A percentile compares a stretch with the other conserved stretches of the same genome.
phyloP scores from a whole-genome alignment of 352 stramenopile species.

The Phytophthora aleatoria region DNA sequence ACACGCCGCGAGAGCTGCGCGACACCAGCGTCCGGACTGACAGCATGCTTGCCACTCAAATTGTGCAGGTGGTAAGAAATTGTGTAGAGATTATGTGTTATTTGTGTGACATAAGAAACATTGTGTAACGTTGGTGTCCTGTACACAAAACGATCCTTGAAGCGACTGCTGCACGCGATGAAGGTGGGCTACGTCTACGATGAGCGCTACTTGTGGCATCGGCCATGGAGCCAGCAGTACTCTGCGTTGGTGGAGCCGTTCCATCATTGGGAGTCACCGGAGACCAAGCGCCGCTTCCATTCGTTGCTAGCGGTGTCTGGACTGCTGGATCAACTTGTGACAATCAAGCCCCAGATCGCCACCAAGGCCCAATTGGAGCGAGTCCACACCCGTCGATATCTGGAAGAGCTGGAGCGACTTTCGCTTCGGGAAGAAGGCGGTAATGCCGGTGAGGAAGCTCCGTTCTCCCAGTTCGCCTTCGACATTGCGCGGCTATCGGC shows the following conservation, averaged over 20 bases:
- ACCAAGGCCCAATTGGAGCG: conserved; percentile 52
- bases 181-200: conserved; percentile 79
- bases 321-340: conserved; percentile 46
- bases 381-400: conserved; percentile 66
- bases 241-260: conserved; percentile 63
- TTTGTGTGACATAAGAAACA: too few species aligned
- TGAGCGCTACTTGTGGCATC: conserved; percentile 83
- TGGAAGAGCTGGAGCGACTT: conserved; percentile 53
- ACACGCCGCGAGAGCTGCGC: conserved; percentile 18
- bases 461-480: conserved; percentile 73
- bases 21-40: conserved; percentile 19
- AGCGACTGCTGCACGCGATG: conserved; percentile 5
- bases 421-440: conserved; percentile 64
- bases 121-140: neutral
- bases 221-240: conserved; percentile 56
- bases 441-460: conserved; percentile 71
- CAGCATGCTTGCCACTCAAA: conserved; percentile 39
- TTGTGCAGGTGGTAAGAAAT: conserved; percentile 4
- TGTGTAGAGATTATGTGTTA: neutral
- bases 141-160: conserved; percentile 19
- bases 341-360: conserved; percentile 46
- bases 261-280: conserved; percentile 77
- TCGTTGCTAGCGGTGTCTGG: conserved; percentile 75
- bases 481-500: conserved; percentile 77
- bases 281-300: conserved; percentile 86